A percentile compares a stretch with the other conserved stretches of the same genome.
Conservation (phyloP, 1,139 yeast genomes). For the Saccharomyces hybrid region DNA sequence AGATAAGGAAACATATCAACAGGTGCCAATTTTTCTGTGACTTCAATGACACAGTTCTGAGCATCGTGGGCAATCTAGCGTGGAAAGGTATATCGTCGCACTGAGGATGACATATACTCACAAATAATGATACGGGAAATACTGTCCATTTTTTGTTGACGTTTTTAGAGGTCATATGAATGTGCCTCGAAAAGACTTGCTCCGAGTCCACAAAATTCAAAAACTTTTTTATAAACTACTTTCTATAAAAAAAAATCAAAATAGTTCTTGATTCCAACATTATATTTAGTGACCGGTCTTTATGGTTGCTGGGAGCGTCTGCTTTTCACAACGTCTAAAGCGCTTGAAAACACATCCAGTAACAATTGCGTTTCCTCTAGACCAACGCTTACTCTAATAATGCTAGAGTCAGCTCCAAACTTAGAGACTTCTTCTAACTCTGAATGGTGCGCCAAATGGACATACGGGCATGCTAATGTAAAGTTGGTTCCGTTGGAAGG, state of each 20-base stretch:
- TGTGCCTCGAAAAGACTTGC: too few species aligned
- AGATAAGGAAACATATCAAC: too few species aligned
- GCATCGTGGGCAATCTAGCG: too few species aligned
- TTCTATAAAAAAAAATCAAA: background rate
- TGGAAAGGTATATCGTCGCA: too few species aligned
- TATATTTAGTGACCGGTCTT: background rate
- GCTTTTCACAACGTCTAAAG: slow-evolving; percentile 35
- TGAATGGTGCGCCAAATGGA: slow-evolving; percentile 78
- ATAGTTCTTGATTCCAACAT: background rate
- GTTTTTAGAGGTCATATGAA: too few species aligned
- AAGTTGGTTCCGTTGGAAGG: slow-evolving; percentile 93
- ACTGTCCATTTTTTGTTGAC: too few species aligned
- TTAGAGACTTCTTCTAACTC: slow-evolving; percentile 77
- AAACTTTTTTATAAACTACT: background rate
- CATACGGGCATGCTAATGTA: slow-evolving; percentile 87
- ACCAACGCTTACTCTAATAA: slow-evolving; percentile 83
- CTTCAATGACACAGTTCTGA: too few species aligned
- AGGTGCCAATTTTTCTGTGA: too few species aligned
- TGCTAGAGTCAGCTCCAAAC: slow-evolving; percentile 78
- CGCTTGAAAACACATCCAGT: slow-evolving; percentile 39
- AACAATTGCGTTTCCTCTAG: slow-evolving; percentile 53
- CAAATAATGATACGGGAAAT: too few species aligned
- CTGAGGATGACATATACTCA: too few species aligned
- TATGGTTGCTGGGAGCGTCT: background rate
- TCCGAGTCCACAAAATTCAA: too few species aligned